Evolutionary conservation across 352 stramenopile species (phyloP), one percentile per base, ranked within the genome.

Genomic region (Phytopythium chamaehyphon): DNA sequence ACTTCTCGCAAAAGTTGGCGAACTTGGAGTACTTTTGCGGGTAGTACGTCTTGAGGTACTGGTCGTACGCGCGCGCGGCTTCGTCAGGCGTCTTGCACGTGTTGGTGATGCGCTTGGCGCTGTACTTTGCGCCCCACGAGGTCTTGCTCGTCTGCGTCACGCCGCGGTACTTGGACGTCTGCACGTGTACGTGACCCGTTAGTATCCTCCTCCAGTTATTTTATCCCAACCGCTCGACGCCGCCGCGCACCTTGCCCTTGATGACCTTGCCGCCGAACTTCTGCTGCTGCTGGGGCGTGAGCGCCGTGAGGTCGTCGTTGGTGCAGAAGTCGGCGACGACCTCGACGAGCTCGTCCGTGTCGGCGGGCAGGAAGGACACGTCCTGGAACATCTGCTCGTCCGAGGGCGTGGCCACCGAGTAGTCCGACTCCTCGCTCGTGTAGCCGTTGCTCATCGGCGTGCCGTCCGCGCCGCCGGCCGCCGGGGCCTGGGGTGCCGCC

Each of bases 41-140:
- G 48, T 88, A 86, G 49, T 93, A 73, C 37, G 66, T 66, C 68
- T 90, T 90, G 31, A 95, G 47, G 57, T 95, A 95, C 50, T 77
- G 62, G 50, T 95, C 85, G 53, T 95, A 93, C 7, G 80, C 81
- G 47, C 75, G 75, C 24, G 83, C 85, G 7, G 85, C 85, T 46
- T 95, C 83, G 52, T 95, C 80, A 0, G 81, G 73, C n/a, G 85
- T 93, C 58, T 91, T 93, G 62, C 82, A 95, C 23, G 77, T 93
- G 69, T 92, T 95, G 19, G 81, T 90, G 52, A 95, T 91, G 40
- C 83, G 78, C 64, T 95, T 93, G 48, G 84, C 80, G 39, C 74
- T 90, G 73, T 93, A 92, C 64, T 92, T 93, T 55, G 82, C 82
- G n/a, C 83, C 81, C 85, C 83, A 95, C 28, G 77, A 88, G 15